Base-by-base conservation (phyloP, 148 eudicot genomes). In the Rhododendron ferrugineum region DNA sequence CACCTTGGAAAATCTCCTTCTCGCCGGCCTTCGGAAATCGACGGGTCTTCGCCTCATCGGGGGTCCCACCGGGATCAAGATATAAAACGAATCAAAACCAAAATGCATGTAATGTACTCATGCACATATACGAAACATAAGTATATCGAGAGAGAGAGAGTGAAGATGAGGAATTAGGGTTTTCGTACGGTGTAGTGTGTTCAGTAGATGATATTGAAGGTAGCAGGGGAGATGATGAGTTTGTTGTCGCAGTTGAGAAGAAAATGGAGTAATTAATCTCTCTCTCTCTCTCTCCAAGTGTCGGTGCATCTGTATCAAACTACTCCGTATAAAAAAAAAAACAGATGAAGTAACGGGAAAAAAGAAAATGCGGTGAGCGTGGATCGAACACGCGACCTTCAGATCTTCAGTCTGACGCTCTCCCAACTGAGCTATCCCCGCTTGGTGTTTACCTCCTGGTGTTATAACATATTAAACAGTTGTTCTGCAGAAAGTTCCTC, bases 351-450 rank as follows among this genome's bases (percentile, higher is more conserved):
- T 9, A 46, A 50, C 54, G 16, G 14, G 66, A 0, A 22, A 58
- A 20, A 22, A 2, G 9, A 8, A 1, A 1, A 46, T 93, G 95
- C 94, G 94, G 95, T 94, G 95, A 93, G 90, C 92, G 93, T 91
- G 93, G 95, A 93, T 93, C 98, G 93, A 94, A 93, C 93, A 93
- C 92, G 93, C 89, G 95, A 93, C 95, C 92, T 92, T 92, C 93
- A 90, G 93, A 92, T 92, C 93, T 92, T 92, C 93, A 90, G 92
- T 92, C 92, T 92, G 93, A 90, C 92, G 93, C 93, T 92, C 92
- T 92, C 92, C 92, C 93, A 92, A 92, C 93, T 91, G 93, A 91
- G 92, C 78, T 73, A 73, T 73, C 78, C 78, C 78, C 78, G 78
- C 78, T 6, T 13, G 8, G 1, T 6, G 26, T 22, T 0, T 0